Percentiles rank a stretch among this genome's conserved stretches.
These are phyloP conservation scores for Saccharomyces pastorianus DNA, from an alignment of 1,139 yeast species.

Conservation along the genomic window DNA sequence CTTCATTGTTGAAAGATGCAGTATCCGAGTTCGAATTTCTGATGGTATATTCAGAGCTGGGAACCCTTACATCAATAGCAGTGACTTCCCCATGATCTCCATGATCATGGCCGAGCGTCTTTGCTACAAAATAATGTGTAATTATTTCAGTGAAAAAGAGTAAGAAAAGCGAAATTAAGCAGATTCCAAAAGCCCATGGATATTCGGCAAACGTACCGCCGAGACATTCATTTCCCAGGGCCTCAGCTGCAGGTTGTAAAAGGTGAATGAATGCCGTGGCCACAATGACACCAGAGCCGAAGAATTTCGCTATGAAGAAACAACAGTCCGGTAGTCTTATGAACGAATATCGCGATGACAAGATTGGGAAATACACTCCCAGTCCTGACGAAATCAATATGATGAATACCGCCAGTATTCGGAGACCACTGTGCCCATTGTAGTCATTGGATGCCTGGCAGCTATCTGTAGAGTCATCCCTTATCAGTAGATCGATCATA, in stretches of 20 bases:
- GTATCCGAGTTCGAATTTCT: not conserved
- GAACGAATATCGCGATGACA: constrained; percentile 47
- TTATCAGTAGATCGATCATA: constrained; percentile 3
- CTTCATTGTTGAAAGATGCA: not conserved
- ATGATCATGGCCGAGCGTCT: constrained; percentile 5
- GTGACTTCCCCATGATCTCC: not conserved
- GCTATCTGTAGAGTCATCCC: constrained; percentile 8
- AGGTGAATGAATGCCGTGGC: constrained; percentile 84
- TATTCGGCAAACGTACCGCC: constrained; percentile 48
- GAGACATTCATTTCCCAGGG: constrained; percentile 44
- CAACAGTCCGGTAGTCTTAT: constrained; percentile 49
- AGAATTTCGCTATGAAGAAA: constrained; percentile 63
- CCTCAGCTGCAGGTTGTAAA: constrained; percentile 64
- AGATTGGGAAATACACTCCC: constrained; percentile 53
- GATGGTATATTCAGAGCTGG: not conserved
- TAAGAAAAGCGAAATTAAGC: constrained; percentile 37
- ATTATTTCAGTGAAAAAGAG: constrained; percentile 49
- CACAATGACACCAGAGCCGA: constrained; percentile 87
- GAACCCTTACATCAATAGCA: not conserved
- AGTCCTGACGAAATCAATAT: constrained; percentile 47
- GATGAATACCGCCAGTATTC: constrained; percentile 56
- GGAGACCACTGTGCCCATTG: constrained; percentile 38
- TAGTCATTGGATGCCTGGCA: constrained; percentile 29
- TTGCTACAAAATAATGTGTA: constrained; percentile 39
- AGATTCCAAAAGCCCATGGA: constrained; percentile 43